Percentiles rank a stretch among this genome's conserved stretches.
Evolutionary conservation across 2,329 filamentous ascomycete genomes (phyloP).

Genomic region (Neonectria coccinea): DNA sequence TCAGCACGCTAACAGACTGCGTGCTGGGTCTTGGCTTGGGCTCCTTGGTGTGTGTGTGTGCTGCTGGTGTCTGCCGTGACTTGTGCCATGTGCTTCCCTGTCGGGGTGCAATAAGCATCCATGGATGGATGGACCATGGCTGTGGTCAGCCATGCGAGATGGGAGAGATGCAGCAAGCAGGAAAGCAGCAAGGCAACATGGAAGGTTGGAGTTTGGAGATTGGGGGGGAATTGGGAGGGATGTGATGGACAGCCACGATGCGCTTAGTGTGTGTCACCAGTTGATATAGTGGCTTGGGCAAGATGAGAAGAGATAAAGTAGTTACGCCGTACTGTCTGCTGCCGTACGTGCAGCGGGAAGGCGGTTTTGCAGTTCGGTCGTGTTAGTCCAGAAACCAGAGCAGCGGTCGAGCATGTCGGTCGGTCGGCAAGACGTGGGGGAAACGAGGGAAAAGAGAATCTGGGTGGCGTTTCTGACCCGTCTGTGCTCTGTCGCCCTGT

Average conservation of each 20-base stretch:
- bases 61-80: constrained; percentile 4
- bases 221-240: constrained; percentile 9
- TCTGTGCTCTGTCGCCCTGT: constrained; percentile 5
- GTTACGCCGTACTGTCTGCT: not conserved
- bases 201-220: constrained; percentile 26
- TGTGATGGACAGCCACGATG: constrained; percentile 20
- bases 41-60: not conserved
- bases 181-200: not conserved
- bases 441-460: constrained; percentile 8
- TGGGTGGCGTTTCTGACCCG: constrained; percentile 3
- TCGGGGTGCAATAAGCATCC: constrained; percentile 2
- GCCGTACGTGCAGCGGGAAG: constrained; percentile 9
- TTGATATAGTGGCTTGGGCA: constrained; percentile 18
- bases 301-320: not conserved
- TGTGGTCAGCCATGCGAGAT: constrained; percentile 8
- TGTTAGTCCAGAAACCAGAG: constrained; percentile 16
- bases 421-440: constrained; percentile 13
- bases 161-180: not conserved
- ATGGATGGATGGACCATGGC: not conserved
- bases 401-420: not conserved
- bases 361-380: constrained; percentile 19
- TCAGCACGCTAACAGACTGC: constrained; percentile 20
- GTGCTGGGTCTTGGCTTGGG: constrained; percentile 9
- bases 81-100: not conserved
- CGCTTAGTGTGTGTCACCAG: constrained; percentile 28